Evolutionary conservation across 805 yeast species (phyloP).

Genomic region (Saccharomycopsis sp.): DNA sequence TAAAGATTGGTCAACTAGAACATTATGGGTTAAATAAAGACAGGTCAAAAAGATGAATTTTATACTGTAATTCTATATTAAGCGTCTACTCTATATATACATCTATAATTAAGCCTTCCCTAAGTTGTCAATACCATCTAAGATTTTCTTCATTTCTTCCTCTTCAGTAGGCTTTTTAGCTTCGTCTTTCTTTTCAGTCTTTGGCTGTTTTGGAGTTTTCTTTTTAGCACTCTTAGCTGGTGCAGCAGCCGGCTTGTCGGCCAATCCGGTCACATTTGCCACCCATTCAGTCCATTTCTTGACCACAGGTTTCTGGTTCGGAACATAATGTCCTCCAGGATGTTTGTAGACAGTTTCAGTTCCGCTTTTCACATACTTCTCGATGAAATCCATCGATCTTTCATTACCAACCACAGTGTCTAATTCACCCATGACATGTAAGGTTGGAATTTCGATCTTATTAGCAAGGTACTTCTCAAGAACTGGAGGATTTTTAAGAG

Average conservation of each 20-base stretch:
- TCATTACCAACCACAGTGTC: conserved; percentile 81
- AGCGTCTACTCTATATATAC: no score
- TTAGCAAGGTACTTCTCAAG: conserved; percentile 29
- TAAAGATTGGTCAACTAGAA: no score
- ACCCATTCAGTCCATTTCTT: conserved; percentile 20
- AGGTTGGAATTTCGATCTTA: conserved; percentile 34
- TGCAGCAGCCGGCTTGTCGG: conserved; percentile 25
- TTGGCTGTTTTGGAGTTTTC: background rate
- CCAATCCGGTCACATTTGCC: conserved; percentile 29
- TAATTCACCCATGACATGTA: conserved; percentile 79
- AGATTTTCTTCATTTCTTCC: conserved; percentile 14
- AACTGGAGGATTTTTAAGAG: conserved; percentile 35
- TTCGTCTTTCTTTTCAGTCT: background rate
- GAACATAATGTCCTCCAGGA: conserved; percentile 97
- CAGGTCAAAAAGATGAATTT: no score
- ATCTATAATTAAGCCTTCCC: background rate
- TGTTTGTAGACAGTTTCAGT: conserved; percentile 54
- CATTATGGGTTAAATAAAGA: no score
- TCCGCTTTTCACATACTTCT: conserved; percentile 42
- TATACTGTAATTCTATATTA: no score
- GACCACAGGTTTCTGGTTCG: conserved; percentile 55
- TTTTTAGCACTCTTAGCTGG: background rate
- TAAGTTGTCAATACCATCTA: conserved; percentile 14
- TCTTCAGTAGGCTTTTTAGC: conserved; percentile 16
- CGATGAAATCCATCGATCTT: conserved; percentile 56